These are phyloP conservation scores for Aspergillus heteromorphus DNA, from an alignment of 495 filamentous ascomycete species.

Conservation along the genomic window DNA sequence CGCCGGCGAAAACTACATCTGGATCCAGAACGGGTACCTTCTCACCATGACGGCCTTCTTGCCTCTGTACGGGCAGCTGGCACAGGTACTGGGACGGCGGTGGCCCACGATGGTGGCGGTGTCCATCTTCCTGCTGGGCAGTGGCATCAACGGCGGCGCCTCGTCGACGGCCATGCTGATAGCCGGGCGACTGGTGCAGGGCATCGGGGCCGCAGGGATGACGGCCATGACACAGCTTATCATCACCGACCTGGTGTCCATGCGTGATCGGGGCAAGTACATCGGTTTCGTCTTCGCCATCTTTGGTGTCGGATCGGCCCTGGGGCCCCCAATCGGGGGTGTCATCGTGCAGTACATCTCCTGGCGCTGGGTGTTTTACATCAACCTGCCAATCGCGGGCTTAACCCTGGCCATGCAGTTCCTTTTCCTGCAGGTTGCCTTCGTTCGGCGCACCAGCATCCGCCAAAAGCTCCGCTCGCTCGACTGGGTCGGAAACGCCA, in stretches of 20 bases:
- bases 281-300: conserved; percentile 20
- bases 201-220: conserved; percentile 30
- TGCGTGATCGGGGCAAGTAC: conserved; percentile 26
- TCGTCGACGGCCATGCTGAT: conserved; percentile 11
- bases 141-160: conserved; percentile 29
- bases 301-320: conserved; percentile 15
- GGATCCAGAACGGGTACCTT: conserved; percentile 37
- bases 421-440: background rate
- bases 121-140: conserved; percentile 38
- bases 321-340: conserved; percentile 28
- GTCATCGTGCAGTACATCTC: conserved; percentile 16
- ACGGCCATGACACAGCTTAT: conserved; percentile 27
- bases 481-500: background rate
- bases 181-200: conserved; percentile 28
- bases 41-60: conserved; percentile 21
- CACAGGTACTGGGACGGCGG: conserved; percentile 49
- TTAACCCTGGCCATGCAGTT: conserved; percentile 19
- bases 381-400: conserved; percentile 42
- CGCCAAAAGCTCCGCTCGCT: too few relatives aligned
- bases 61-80: conserved; percentile 35
- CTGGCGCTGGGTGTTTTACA: conserved; percentile 32
- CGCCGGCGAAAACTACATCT: conserved; percentile 33
- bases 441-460: background rate
- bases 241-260: conserved; percentile 27
- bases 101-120: conserved; percentile 34